Conservation (phyloP, 495 filamentous ascomycete species). For the Penicillium canescens region DNA sequence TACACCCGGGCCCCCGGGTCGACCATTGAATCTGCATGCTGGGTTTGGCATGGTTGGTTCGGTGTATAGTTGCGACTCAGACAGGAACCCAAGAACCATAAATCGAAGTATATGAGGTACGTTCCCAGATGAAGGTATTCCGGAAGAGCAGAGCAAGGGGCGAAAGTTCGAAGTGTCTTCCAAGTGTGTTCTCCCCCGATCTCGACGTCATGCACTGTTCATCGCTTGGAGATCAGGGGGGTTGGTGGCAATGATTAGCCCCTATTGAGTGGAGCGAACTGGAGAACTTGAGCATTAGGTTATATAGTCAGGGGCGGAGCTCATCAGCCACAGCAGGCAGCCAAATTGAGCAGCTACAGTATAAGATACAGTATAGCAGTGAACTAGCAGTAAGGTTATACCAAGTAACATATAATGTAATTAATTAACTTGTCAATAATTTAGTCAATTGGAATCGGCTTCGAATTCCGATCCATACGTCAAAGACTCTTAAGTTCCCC, state of each 20-base stretch:
- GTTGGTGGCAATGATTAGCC: neutral
- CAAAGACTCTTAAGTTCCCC: too few species aligned
- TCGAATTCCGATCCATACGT: too few species aligned
- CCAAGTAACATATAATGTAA: too few species aligned
- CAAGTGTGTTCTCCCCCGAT: neutral
- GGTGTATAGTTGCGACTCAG: too few species aligned
- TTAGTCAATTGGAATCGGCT: too few species aligned
- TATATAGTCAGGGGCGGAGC: neutral
- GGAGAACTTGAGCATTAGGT: too few species aligned
- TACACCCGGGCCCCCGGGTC: too few species aligned
- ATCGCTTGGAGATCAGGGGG: constrained; percentile 17
- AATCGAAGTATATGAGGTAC: neutral
- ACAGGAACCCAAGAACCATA: too few species aligned
- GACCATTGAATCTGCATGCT: too few species aligned
- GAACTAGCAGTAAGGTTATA: too few species aligned
- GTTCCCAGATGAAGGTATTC: neutral
- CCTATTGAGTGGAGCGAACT: constrained; percentile 5
- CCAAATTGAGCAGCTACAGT: neutral
- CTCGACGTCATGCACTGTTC: constrained; percentile 20
- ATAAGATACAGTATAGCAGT: neutral
- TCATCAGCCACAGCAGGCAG: constrained; percentile 9
- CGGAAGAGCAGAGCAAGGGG: constrained; percentile 1
- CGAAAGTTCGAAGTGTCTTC: neutral
- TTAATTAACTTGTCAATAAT: too few species aligned
- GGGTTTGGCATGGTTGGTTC: too few species aligned